Percentiles rank a stretch among this genome's conserved stretches.
phyloP scores from a whole-genome alignment of 2,329 filamentous ascomycete species.

The Trichoderma sp. region DNA sequence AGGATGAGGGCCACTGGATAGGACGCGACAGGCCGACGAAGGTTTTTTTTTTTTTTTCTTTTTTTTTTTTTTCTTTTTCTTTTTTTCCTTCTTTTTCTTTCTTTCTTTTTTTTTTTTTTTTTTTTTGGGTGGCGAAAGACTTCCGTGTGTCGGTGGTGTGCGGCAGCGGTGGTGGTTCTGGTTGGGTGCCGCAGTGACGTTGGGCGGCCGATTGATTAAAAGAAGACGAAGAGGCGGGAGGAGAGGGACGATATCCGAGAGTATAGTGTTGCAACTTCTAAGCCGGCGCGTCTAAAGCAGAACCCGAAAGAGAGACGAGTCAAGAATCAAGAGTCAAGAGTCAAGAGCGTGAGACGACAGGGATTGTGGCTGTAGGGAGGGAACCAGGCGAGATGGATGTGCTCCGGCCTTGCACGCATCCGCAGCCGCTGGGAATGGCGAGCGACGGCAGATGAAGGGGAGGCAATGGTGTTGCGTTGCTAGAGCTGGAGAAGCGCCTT shows the following conservation, averaged over 20 bases:
- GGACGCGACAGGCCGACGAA: constrained; percentile 14
- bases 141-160: constrained; percentile 12
- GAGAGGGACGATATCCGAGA: constrained; percentile 20
- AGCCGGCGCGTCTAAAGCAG: constrained; percentile 40
- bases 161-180: constrained; percentile 6
- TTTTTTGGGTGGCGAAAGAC: constrained; percentile 1
- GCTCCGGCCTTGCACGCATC: constrained; percentile 26
- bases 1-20: constrained; percentile 7
- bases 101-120: constrained; percentile 15
- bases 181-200: constrained; percentile 19
- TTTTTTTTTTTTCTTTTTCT: no score
- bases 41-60: no score
- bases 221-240: constrained; percentile 28
- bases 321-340: constrained; percentile 24
- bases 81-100: no score
- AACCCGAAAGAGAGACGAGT: constrained; percentile 28
- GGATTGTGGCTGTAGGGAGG: constrained; percentile 19
- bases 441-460: constrained; percentile 9
- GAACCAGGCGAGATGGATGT: constrained; percentile 12
- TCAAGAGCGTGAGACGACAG: constrained; percentile 21
- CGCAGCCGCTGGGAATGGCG: constrained; percentile 23
- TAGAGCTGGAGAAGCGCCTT: constrained; percentile 23
- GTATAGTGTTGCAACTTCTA: constrained; percentile 37
- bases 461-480: constrained; percentile 23
- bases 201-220: constrained; percentile 23